A percentile compares a stretch with the other conserved stretches of the same genome.
phyloP scores from a whole-genome alignment of 768 basidiomycete species.

The Serendipita sp. region DNA sequence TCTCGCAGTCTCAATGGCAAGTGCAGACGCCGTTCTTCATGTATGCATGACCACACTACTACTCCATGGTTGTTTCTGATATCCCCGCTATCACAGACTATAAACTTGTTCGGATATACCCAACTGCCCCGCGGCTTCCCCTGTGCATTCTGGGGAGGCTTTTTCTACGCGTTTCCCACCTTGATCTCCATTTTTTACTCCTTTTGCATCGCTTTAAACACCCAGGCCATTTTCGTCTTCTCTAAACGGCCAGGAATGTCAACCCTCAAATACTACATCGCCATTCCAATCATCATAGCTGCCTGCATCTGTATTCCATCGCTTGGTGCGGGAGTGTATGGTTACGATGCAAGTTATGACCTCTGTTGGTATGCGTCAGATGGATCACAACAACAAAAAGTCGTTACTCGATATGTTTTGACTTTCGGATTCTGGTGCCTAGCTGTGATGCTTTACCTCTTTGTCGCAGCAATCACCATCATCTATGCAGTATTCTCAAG shows the following conservation, averaged over 20 bases:
- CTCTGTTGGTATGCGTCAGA: conserved; percentile 9
- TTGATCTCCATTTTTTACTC: conserved; percentile 8
- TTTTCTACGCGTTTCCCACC: conserved; percentile 6
- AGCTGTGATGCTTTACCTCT: conserved; percentile 6
- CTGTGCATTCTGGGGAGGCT: conserved; percentile 7
- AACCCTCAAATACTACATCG: conserved; percentile 8
- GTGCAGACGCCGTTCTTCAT: conserved; percentile 6
- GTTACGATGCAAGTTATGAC: conserved; percentile 7
- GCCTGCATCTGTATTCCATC: conserved; percentile 7
- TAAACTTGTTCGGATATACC: conserved; percentile 7
- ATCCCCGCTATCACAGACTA: background rate
- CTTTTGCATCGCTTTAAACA: conserved; percentile 8
- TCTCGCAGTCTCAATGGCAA: conserved; percentile 9
- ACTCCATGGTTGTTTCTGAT: background rate
- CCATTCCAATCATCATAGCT: conserved; percentile 1
- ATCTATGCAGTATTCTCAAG: conserved; percentile 5
- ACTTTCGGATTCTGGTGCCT: conserved; percentile 9
- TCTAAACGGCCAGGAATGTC: conserved; percentile 4
- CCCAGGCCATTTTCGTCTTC: conserved; percentile 6
- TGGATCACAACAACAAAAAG: background rate
- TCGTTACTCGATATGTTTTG: conserved; percentile 4
- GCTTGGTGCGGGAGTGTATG: background rate
- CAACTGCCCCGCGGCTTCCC: background rate
- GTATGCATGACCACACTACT: background rate
- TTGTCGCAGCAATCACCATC: conserved; percentile 4